phyloP scores from a whole-genome alignment of 192 early-diverging fungal species.

The Entrophospora sp. region DNA sequence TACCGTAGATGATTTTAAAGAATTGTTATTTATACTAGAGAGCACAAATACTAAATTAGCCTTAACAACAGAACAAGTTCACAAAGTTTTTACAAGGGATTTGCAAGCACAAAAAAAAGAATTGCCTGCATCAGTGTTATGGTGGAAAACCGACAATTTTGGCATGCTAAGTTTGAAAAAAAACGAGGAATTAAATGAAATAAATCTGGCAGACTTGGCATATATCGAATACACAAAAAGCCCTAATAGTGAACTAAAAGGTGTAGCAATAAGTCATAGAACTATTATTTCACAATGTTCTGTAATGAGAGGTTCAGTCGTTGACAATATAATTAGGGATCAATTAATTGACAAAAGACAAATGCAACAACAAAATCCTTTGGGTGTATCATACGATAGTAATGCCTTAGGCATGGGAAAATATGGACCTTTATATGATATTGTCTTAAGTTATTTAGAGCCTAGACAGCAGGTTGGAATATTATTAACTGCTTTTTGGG shows the following conservation, averaged over 20 bases:
- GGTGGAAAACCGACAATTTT: conserved; percentile 80
- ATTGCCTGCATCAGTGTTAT: conserved; percentile 59
- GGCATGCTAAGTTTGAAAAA: conserved; percentile 51
- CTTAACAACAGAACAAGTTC: conserved; percentile 74
- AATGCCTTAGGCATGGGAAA: conserved; percentile 14
- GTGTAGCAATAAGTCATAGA: conserved; percentile 67
- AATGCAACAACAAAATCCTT: neutral
- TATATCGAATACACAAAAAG: conserved; percentile 83
- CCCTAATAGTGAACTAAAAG: conserved; percentile 76
- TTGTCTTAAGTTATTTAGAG: conserved; percentile 62
- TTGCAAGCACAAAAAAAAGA: conserved; percentile 49
- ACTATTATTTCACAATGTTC: conserved; percentile 67
- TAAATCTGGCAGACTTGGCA: conserved; percentile 54
- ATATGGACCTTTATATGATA: conserved; percentile 33
- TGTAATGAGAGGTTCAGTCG: conserved; percentile 25
- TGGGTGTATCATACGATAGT: conserved; percentile 12
- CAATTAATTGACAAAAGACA: neutral
- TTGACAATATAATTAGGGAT: neutral
- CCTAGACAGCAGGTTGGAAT: conserved; percentile 78
- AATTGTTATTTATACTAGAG: conserved; percentile 66
- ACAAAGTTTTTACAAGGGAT: conserved; percentile 66
- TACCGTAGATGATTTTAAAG: conserved; percentile 69
- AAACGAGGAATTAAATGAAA: conserved; percentile 45
- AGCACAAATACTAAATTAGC: conserved; percentile 57
- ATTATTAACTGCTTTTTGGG: conserved; percentile 52